phyloP scores from a whole-genome alignment of 2,329 filamentous ascomycete genomes.

The Orbilia blumenaviensis region DNA sequence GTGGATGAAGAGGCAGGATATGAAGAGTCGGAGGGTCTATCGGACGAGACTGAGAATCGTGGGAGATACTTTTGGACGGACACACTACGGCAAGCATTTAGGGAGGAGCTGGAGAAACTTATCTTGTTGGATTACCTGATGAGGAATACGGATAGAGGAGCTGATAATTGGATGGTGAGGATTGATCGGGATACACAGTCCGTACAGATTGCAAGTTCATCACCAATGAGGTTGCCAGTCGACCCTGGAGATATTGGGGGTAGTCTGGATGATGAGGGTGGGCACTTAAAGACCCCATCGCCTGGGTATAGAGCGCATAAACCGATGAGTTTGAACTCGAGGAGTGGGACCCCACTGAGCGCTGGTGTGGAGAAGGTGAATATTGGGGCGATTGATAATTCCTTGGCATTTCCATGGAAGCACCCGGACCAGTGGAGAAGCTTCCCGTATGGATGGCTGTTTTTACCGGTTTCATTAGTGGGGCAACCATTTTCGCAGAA shows the following conservation, averaged over 20 bases:
- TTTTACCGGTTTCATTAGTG: conserved; percentile 93
- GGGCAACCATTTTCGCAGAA: conserved; percentile 94
- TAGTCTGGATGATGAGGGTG: conserved; percentile 59
- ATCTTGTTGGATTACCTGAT: conserved; percentile 99
- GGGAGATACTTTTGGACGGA: conserved; percentile 84
- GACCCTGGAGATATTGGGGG: conserved; percentile 59
- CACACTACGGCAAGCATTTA: conserved; percentile 84
- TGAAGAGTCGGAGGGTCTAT: conserved; percentile 59
- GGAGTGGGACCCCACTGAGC: conserved; percentile 66
- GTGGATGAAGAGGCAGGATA: conserved; percentile 62
- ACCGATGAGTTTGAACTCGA: conserved; percentile 79
- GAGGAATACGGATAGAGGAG: conserved; percentile 94
- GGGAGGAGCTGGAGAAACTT: conserved; percentile 94
- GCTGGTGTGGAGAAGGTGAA: conserved; percentile 70
- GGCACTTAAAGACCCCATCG: conserved; percentile 60
- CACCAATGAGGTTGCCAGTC: conserved; percentile 71
- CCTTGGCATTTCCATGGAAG: conserved; percentile 98
- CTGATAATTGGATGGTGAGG: conserved; percentile 99
- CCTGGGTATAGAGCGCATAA: conserved; percentile 80
- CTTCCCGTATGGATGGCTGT: conserved; percentile 98
- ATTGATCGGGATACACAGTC: conserved; percentile 85
- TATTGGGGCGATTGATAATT: conserved; percentile 96
- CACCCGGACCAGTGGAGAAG: conserved; percentile 89
- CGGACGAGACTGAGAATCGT: conserved; percentile 63
- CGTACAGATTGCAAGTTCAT: conserved; percentile 84